Conservation (phyloP, 495 filamentous ascomycete species). For the Polyplosphaeria fusca region DNA sequence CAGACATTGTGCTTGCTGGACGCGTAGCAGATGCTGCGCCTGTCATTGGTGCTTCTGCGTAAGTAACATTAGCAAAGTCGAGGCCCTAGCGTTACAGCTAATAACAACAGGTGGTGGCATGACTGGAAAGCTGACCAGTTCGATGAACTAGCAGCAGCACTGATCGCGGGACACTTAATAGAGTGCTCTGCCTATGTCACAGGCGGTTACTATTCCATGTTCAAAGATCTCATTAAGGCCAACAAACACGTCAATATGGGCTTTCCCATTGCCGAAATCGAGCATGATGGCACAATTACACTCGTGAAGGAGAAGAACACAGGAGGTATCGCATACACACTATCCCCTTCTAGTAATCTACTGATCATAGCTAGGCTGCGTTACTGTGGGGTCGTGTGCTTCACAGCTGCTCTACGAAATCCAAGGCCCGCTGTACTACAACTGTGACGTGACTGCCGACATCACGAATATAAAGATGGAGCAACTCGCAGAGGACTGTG, state of each 20-base stretch:
- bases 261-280: constrained; percentile 36
- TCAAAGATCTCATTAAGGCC: constrained; percentile 32
- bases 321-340: constrained; percentile 15
- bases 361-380: too few relatives aligned
- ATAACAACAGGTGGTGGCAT: constrained; percentile 35
- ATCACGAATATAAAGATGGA: constrained; percentile 39
- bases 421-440: constrained; percentile 38
- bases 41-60: constrained; percentile 36
- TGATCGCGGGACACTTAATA: constrained; percentile 38
- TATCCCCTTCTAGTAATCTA: background rate
- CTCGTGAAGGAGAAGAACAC: constrained; percentile 34
- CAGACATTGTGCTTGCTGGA: constrained; percentile 38
- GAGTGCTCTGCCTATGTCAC: constrained; percentile 37
- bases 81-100: background rate
- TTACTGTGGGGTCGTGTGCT: constrained; percentile 29
- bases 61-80: constrained; percentile 9
- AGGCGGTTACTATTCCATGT: constrained; percentile 33
- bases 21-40: constrained; percentile 38
- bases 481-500: constrained; percentile 37
- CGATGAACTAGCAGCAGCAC: constrained; percentile 34
- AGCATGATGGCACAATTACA: constrained; percentile 26
- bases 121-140: constrained; percentile 30
- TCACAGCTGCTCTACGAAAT: constrained; percentile 41
- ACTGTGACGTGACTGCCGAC: constrained; percentile 40
- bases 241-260: constrained; percentile 32